Percentiles rank a stretch among this genome's conserved stretches.
These are phyloP conservation scores for Aspergillus hancockii DNA, from an alignment of 495 filamentous ascomycete genomes.

Conservation along the genomic window DNA sequence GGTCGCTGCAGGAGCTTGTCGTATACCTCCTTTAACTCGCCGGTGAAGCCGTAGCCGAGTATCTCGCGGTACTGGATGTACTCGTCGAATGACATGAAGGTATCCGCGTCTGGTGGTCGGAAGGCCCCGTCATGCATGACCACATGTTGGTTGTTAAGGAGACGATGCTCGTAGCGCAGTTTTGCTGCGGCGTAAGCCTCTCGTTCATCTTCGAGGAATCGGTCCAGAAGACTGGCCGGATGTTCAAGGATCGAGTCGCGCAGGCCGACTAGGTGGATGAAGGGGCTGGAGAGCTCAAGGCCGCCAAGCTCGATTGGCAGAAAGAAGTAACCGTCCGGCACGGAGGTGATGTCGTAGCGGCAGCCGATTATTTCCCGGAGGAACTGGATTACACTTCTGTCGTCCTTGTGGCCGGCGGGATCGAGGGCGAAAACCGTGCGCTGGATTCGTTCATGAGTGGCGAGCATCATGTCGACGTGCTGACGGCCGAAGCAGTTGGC, in stretches of 20 bases:
- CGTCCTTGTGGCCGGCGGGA: background rate
- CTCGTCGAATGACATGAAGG: constrained; percentile 15
- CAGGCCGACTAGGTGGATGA: constrained; percentile 13
- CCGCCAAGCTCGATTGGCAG: constrained; percentile 19
- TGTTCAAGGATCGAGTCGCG: constrained; percentile 3
- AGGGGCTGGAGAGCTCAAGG: constrained; percentile 17
- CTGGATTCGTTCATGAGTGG: constrained; percentile 16
- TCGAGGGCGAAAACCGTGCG: constrained; percentile 9
- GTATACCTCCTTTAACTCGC: constrained; percentile 10
- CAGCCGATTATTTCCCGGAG: constrained; percentile 12
- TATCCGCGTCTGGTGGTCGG: constrained; percentile 3
- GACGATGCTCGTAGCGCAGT: background rate
- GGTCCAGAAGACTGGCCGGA: constrained; percentile 9
- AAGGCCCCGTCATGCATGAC: background rate
- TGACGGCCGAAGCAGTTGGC: constrained; percentile 17
- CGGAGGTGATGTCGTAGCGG: constrained; percentile 4
- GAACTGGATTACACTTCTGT: constrained; percentile 13
- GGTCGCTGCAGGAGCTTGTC: constrained; percentile 11
- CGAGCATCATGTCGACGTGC: constrained; percentile 19
- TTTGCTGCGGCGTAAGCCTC: constrained; percentile 5
- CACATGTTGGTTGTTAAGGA: background rate
- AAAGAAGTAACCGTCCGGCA: constrained; percentile 21
- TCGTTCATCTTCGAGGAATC: constrained; percentile 10
- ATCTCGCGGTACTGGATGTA: constrained; percentile 13
- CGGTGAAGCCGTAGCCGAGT: constrained; percentile 9